Percentiles rank a stretch among this genome's conserved stretches.
Conservation (phyloP, 73 alveolate genomes). For the Paramecium octaurelia region DNA sequence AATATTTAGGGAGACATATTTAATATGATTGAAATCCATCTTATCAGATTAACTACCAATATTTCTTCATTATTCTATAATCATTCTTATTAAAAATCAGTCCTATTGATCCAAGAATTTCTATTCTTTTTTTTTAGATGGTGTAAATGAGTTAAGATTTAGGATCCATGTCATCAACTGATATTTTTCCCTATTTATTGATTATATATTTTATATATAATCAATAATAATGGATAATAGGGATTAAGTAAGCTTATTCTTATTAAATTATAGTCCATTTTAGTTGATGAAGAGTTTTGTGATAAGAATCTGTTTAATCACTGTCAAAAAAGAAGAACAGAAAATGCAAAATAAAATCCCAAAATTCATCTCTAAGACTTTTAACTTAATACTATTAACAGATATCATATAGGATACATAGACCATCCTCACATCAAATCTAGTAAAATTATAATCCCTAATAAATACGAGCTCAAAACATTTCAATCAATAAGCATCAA, state of each 20-base stretch:
- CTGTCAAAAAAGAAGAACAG: neutral
- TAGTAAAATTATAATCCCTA: neutral
- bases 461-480: slow-evolving; percentile 29
- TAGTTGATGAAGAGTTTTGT: neutral
- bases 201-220: neutral
- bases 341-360: neutral
- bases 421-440: neutral
- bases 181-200: neutral
- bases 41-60: neutral
- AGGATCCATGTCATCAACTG: neutral
- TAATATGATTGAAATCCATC: neutral
- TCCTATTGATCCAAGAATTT: neutral
- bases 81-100: neutral
- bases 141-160: neutral
- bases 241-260: neutral
- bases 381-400: neutral
- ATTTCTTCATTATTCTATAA: neutral
- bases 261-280: neutral
- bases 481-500: neutral
- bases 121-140: no score
- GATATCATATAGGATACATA: neutral
- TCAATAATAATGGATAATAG: neutral
- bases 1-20: no score
- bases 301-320: slow-evolving; percentile 2
- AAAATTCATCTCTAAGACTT: neutral